Conservation (phyloP, 805 yeast genomes). For the Kodamaea kaohsiungensis region DNA sequence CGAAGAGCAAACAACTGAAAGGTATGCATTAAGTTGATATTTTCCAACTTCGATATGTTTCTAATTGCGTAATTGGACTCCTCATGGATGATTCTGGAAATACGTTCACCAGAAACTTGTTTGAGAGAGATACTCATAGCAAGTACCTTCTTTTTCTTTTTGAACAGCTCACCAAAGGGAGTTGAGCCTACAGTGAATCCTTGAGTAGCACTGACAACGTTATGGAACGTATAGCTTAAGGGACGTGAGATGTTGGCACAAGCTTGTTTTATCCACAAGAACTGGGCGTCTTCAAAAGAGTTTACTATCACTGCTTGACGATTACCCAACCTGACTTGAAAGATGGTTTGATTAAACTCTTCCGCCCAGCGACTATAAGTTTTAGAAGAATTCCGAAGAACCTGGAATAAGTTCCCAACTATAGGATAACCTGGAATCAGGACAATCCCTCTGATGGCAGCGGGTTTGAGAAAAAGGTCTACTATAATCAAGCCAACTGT, state of each 20-base stretch:
- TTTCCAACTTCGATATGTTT: constrained; percentile 19
- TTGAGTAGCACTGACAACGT: constrained; percentile 52
- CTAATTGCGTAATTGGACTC: constrained; percentile 34
- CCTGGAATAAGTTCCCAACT: constrained; percentile 50
- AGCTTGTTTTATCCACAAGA: constrained; percentile 51
- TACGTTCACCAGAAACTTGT: constrained; percentile 31
- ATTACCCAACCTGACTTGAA: constrained; percentile 64
- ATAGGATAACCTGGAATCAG: constrained; percentile 49
- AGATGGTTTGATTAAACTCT: constrained; percentile 45
- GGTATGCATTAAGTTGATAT: constrained; percentile 40
- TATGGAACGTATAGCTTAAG: constrained; percentile 64
- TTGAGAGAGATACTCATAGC: constrained; percentile 40
- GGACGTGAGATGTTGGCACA: constrained; percentile 69
- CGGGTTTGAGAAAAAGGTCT: constrained; percentile 22
- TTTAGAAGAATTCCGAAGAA: constrained; percentile 50
- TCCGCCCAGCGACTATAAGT: constrained; percentile 47
- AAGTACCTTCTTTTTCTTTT: constrained; percentile 49
- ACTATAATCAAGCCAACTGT: neutral
- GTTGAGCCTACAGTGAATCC: constrained; percentile 69
- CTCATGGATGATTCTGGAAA: constrained; percentile 35
- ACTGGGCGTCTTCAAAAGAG: constrained; percentile 53
- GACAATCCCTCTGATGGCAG: constrained; percentile 39
- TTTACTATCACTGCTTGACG: constrained; percentile 65
- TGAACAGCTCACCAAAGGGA: constrained; percentile 52
- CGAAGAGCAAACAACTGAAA: constrained; percentile 54